These are phyloP conservation scores for Zopfochytrium polystomum DNA, from an alignment of 371 early-diverging fungal species.

Conservation along the genomic window DNA sequence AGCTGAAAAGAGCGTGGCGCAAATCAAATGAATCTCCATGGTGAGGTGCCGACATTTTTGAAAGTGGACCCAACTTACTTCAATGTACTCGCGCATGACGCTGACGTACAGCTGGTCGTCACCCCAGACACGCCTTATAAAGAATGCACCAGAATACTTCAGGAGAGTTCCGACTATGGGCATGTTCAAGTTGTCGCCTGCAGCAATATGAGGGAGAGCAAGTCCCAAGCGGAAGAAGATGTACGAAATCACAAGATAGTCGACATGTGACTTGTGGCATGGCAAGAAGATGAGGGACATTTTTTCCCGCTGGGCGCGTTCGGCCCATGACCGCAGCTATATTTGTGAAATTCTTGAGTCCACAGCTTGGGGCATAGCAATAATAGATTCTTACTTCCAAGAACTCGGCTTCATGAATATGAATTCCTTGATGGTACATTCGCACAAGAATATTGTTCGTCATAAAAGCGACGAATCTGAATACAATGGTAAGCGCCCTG, in stretches of 20 bases:
- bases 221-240: conserved; percentile 78
- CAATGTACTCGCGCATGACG: conserved; percentile 75
- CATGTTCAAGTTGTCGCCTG: conserved; percentile 85
- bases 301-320: conserved; percentile 62
- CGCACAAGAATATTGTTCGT: conserved; percentile 73
- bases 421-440: conserved; percentile 76
- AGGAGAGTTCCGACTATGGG: conserved; percentile 71
- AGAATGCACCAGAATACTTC: conserved; percentile 75
- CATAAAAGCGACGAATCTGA: conserved; percentile 65
- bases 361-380: background rate
- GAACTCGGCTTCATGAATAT: conserved; percentile 79
- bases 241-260: conserved; percentile 81
- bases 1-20: conserved; percentile 11
- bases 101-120: conserved; percentile 70
- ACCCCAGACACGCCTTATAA: conserved; percentile 79
- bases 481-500: conserved; percentile 3
- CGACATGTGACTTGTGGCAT: conserved; percentile 86
- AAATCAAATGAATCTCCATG: background rate
- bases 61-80: conserved; percentile 24
- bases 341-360: background rate
- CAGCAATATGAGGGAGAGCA: conserved; percentile 83
- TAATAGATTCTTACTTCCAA: conserved; percentile 51
- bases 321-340: conserved; percentile 63
- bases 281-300: conserved; percentile 78
- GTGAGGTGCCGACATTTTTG: no score